Evolutionary conservation across 805 yeast genomes (phyloP), one percentile per base, ranked within the genome.

Genomic region (Zygoascus biomembranicola): DNA sequence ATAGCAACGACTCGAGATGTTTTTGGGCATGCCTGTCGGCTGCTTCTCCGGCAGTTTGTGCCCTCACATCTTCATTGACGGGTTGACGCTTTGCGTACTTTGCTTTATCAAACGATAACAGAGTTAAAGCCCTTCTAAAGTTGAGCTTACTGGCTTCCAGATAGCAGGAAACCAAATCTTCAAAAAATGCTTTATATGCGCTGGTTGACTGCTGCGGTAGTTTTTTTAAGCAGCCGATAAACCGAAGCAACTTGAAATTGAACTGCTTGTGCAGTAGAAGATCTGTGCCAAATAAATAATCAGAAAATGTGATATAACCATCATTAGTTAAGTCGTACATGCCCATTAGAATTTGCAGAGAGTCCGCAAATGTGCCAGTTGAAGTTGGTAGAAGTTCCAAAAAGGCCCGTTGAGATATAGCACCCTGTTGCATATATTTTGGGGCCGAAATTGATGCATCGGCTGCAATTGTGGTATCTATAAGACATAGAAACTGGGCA

Each of bases 401-500:
- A 28, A 46, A 46, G 2, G 32, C 49, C 8, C 32, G 3, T 46
- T 46, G 32, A 18, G 49, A 46, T 10, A 44, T 44, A 5, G 47
- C 47, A 42, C 44, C 44, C 16, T 42, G 19, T 9, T 18, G 44
- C 13, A 11, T 11, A 18, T 42, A 42, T 42, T 18, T 18, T 18
- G 44, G 26, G 14, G 4, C 4, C 4, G 26, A 10, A 5, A 18
- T 42, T 5, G 26, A 16, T 10, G 20, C 18, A 11, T 42, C 26
- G 13, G 16, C 44, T 14, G 5, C 31, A 13, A 35, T 11, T 10
- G 56, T 16, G 31, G 20, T 31, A 31, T 51, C 54, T 18, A 52
- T 54, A 19, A 57, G 26, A 32, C 53, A 47, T 13, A 52, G 26
- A 48, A 52, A 57, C 50, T 57, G 60, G 13, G 52, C 59, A 45